Base-by-base conservation (phyloP, 2,329 filamentous ascomycete species). In the Mollisia scopiformis region DNA sequence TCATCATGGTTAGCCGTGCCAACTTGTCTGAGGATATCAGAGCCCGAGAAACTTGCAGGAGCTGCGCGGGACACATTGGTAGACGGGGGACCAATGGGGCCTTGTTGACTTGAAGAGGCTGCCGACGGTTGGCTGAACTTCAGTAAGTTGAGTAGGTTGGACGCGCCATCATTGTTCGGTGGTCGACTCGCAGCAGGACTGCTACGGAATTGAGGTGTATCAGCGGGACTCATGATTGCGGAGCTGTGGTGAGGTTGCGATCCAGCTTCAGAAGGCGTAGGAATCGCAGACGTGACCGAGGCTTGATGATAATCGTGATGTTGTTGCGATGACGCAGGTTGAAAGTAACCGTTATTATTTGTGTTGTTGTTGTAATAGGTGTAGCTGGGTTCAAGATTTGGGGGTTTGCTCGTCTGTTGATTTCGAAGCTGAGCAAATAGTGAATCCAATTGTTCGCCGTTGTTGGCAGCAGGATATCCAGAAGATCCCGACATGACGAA, bases 91-190 rank as follows among this genome's bases (percentile, higher is more conserved):
- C 69, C 70, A 55, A 72, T 73, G 11, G 70, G 69, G 21, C 65
- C 62, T 52, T 69, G 62, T 46, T 68, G 66, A 35, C 39, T 68
- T 13, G 71, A 66, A 57, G 70, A 68, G 31, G 43, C 43, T 1
- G 43, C 11, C 54, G 76, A 64, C 39, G 79, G 75, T 66, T 84
- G 79, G 63, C 83, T 87, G 75, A 88, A 89, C 74, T 87, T 87
- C 64, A 91, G 79, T 62, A 90, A 75, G 69, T 84, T 89, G 61
- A 90, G 79, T 66, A 91, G 74, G 69, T 83, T 85, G 64, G 80
- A 79, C 16, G 84, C 82, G 62, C 82, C 80, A 59, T 81, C 79
- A 53, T 76, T 73, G 61, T 78, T 79, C 75, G 65, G 74, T 23
- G 66, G n/a, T 25, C 61, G 62, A 49, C 70, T 68, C 23, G 54